Base-by-base conservation (phyloP, 257 asterid species). In the Datura wrightii region DNA sequence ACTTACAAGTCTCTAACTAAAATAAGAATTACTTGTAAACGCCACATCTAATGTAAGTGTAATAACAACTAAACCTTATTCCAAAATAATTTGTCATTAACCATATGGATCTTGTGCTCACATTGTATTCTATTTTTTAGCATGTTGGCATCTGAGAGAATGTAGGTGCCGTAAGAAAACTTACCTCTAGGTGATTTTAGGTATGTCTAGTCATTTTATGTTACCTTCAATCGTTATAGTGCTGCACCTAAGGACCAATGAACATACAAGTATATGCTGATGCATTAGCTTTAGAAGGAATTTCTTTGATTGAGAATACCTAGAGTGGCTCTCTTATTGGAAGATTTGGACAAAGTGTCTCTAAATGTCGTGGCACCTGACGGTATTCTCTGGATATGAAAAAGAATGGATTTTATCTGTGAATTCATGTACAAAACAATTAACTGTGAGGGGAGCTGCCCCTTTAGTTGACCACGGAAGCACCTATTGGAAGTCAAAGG, bases 1-100 rank as follows among this genome's bases (percentile, higher is more conserved):
- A 48, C 60, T 50, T 13, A 48, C 81, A 48, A 48, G 80, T 19
- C 80, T 19, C 59, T 13, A 74, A 48, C 41, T 74, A 74, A 74
- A 24, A 74, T 11, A 74, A 19, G 9, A 74, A 48, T 48, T 24
- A 46, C 59, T 46, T 24, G 19, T 11, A 74, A 48, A 48, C 13
- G 41, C 34, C 80, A 48, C 59, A 24, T 24, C 80, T 48, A 34
- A 19, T 19, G 80, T 74, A 24, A 24, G 60, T 8, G 0, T 48
- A 48, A 74, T 24, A 74, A 48, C 60, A 46, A 44, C 55, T 44
- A 46, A 34, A 74, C 80, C 42, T 74, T 48, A 19, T 19, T 74
- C 59, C 59, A 74, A 74, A 36, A 46, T 19, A 44, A 74, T 59
- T 10, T 74, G 19, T 19, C 54, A 74, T 74, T 46, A 74, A 46